Conservation (phyloP, 2,329 filamentous ascomycete genomes). For the Chalaropsis thielavioides region DNA sequence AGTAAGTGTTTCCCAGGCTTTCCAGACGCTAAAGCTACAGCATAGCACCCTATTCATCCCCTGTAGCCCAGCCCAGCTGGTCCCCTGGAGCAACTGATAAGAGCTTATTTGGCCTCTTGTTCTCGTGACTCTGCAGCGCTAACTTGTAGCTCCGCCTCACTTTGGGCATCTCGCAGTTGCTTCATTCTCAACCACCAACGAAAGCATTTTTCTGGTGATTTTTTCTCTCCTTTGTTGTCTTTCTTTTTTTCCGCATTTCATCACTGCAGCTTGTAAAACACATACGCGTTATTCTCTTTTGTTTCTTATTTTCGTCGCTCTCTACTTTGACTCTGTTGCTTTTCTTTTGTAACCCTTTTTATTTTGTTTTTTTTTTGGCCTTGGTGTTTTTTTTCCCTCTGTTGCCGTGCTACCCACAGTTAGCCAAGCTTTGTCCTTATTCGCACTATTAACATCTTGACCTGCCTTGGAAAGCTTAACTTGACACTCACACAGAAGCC, state of each 20-base stretch:
- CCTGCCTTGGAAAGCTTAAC: neutral
- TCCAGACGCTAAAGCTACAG: neutral
- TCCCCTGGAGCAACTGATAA: neutral
- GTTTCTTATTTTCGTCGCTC: neutral
- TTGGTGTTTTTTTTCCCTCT: neutral
- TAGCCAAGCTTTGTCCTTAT: neutral
- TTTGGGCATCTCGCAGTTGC: neutral
- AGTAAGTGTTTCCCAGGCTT: neutral
- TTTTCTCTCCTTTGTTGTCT: neutral
- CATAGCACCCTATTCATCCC: neutral
- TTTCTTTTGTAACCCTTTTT: neutral
- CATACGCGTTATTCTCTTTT: neutral
- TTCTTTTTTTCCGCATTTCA: neutral
- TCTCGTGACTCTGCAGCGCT: neutral
- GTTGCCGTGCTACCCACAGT: constrained; percentile 1
- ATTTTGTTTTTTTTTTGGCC: neutral
- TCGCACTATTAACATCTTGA: neutral
- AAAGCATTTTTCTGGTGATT: neutral
- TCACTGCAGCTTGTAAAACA: neutral
- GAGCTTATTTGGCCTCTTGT: constrained; percentile 14
- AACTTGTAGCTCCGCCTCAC: neutral
- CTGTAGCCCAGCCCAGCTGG: neutral
- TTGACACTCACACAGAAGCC: neutral
- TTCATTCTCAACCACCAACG: too few species aligned
- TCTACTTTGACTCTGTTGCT: too few species aligned